Evolutionary conservation across 495 filamentous ascomycete species (phyloP), one percentile per base, ranked within the genome.

Genomic region (Xeromyces bisporus): DNA sequence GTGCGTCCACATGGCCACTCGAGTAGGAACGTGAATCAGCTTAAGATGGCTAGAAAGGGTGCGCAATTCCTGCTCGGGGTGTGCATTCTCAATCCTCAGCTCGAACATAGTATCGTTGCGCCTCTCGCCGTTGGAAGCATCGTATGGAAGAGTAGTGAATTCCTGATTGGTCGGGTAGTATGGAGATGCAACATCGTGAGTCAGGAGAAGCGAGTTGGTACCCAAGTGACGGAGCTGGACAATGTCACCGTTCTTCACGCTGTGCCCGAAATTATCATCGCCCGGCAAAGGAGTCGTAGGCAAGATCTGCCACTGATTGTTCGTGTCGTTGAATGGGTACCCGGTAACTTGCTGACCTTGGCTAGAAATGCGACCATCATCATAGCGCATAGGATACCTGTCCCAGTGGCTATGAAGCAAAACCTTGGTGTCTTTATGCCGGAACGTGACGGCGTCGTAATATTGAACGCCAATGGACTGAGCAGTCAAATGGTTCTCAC

Each of bases 1-100:
- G 51, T 93, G 87, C 2, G 89, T 97, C 89, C 89, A 97, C 86
- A 97, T 89, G 34, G 91, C 87, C 18, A 97, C 89, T 39, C 86
- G 85, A 35, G 82, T 86, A 1, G 89, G 86, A 36, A 78, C 67
- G 48, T 97, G 89, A 40, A 97, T 67, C 26, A 97, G 66, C 55
- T 94, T 96, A 71, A 97, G 89, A 49, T 91, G 78, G 35, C 81
- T 75, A 2, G 91, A 73, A 40, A 89, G 67, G 32, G 78, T 87
- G 53, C 81, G 81, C 63, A 94, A 87, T 27, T 87, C 73, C 44
- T 87, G 78, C n/a, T 61, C 60, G 2, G 59, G 40, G 48, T 96
- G 96, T 44, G 74, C 83, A 39, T 78, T 72, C 43, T 96, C 89
- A 33, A 96, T 80, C 45, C 73, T 75, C 24, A 97, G 58, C 56